Percentiles rank a stretch among this genome's conserved stretches.
These are phyloP conservation scores for Lathyrus sativus DNA, from an alignment of 306 rosid genomes.

Conservation along the genomic window DNA sequence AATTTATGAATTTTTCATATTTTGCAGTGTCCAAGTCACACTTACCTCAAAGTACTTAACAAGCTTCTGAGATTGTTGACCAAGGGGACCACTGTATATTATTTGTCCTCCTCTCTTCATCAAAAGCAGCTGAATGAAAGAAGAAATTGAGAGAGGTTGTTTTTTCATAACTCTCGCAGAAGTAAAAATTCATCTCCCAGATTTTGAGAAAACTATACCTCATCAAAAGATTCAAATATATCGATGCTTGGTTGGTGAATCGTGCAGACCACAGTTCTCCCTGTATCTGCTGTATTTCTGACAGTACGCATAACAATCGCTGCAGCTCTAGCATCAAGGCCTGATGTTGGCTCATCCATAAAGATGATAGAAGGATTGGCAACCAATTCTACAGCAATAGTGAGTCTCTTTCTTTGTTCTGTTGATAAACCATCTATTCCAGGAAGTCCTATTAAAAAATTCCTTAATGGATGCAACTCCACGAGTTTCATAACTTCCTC, in stretches of 20 bases:
- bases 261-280: conserved; percentile 62
- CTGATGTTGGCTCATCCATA: conserved; percentile 67
- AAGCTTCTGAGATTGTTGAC: conserved; percentile 52
- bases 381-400: conserved; percentile 58
- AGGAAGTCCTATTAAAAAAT: conserved; percentile 59
- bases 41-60: conserved; percentile 57
- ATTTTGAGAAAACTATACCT: conserved; percentile 42
- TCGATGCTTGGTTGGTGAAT: conserved; percentile 70
- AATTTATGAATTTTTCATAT: conserved; percentile 23
- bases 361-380: conserved; percentile 65
- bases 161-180: conserved; percentile 4
- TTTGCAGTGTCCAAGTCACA: conserved; percentile 9
- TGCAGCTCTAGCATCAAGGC: conserved; percentile 65
- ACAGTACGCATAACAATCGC: conserved; percentile 61
- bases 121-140: conserved; percentile 49
- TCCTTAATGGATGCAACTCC: conserved; percentile 50
- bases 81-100: conserved; percentile 57
- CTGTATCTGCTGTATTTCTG: conserved; percentile 58
- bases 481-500: conserved; percentile 57
- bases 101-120: conserved; percentile 64
- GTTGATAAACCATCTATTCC: conserved; percentile 55
- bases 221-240: conserved; percentile 61
- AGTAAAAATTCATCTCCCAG: conserved; percentile 12
- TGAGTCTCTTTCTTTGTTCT: conserved; percentile 62
- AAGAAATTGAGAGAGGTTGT: neutral